Conservation (phyloP, 2,329 filamentous ascomycete species). For the Colletotrichum costaricense region DNA sequence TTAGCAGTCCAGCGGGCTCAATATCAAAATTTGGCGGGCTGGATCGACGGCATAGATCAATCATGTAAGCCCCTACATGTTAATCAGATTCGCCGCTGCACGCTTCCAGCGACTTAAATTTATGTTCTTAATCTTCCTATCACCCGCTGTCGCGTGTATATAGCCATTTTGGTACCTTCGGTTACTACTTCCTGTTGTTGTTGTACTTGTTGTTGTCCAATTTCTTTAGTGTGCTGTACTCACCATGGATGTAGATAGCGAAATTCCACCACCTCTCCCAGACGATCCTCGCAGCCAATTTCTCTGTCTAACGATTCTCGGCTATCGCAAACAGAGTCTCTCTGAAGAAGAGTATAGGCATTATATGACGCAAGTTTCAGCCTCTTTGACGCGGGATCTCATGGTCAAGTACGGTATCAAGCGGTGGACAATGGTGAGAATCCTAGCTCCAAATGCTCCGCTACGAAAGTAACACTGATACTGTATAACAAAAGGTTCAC, state of each 20-base stretch:
- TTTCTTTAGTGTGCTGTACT: too few species aligned
- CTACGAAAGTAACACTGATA: neutral
- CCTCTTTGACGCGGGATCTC: conserved; percentile 57
- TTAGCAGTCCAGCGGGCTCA: neutral
- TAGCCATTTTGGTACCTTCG: neutral
- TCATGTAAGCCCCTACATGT: neutral
- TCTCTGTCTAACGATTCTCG: conserved; percentile 60
- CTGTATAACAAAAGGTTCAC: conserved; percentile 49
- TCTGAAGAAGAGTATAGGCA: conserved; percentile 57
- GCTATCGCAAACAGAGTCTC: conserved; percentile 59
- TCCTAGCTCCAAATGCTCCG: neutral
- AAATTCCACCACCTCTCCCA: neutral
- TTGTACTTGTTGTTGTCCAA: too few species aligned
- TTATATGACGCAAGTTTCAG: conserved; percentile 59
- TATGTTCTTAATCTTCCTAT: neutral
- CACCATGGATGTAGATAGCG: too few species aligned
- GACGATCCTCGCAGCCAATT: conserved; percentile 20
- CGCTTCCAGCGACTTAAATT: neutral
- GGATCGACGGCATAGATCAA: neutral
- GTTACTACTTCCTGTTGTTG: too few species aligned
- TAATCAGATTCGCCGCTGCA: neutral
- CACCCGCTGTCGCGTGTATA: neutral
- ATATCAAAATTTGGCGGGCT: neutral
- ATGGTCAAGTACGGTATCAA: conserved; percentile 62
- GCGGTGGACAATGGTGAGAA: conserved; percentile 55